Percentiles rank a stretch among this genome's conserved stretches.
phyloP scores from a whole-genome alignment of 2,329 filamentous ascomycete genomes.

The Endothia cerciana region DNA sequence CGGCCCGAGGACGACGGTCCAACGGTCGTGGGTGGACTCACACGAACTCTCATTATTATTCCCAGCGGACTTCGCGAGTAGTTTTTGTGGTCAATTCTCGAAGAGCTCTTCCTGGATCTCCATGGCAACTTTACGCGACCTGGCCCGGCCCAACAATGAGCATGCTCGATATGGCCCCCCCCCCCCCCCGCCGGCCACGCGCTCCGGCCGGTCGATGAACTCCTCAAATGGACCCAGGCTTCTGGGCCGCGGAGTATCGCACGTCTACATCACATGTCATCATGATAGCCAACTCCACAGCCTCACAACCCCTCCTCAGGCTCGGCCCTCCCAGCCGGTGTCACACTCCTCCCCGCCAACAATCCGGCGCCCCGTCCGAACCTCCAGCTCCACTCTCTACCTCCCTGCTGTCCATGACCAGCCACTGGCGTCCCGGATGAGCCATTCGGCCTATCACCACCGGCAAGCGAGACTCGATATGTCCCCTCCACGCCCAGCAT shows the following conservation, averaged over 20 bases:
- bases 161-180: not conserved
- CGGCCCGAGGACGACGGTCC: not conserved
- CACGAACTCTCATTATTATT: not conserved
- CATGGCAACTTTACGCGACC: not conserved
- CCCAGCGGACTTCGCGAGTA: not conserved
- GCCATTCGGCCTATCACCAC: not conserved
- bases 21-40: not conserved
- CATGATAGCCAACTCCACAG: not conserved
- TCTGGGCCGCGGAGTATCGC: not conserved
- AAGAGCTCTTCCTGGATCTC: not conserved
- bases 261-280: not conserved
- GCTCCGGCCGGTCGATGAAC: not conserved
- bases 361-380: not conserved
- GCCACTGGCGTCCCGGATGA: not conserved
- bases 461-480: constrained; percentile 10
- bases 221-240: not conserved
- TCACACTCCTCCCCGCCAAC: not conserved
- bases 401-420: not conserved
- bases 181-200: not conserved
- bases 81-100: not conserved
- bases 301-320: not conserved
- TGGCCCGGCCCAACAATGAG: not conserved
- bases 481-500: too few relatives aligned
- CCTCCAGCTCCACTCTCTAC: not conserved
- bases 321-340: constrained; percentile 1